These are phyloP conservation scores for Phialophora verrucosa DNA, from an alignment of 2,329 filamentous ascomycete genomes.

Conservation along the genomic window DNA sequence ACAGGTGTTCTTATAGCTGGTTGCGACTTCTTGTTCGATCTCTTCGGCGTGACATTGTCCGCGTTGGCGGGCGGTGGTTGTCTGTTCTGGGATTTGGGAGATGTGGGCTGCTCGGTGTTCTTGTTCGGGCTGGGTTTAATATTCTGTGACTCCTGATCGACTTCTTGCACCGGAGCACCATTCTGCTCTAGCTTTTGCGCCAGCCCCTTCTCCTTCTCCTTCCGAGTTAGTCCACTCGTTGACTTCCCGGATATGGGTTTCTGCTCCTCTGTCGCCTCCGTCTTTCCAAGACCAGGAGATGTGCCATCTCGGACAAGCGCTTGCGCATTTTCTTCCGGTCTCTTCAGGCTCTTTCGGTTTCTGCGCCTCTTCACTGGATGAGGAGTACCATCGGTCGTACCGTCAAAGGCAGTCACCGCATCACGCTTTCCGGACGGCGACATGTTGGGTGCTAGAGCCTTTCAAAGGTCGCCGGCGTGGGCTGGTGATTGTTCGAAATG, in stretches of 20 bases:
- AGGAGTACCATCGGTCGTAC: neutral
- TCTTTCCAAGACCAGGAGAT: constrained; percentile 13
- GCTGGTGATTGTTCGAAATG: neutral
- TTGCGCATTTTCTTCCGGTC: neutral
- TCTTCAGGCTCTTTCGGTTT: neutral
- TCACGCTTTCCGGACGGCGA: constrained; percentile 31
- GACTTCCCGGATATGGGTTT: constrained; percentile 1
- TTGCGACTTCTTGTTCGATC: neutral
- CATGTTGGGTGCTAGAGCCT: constrained; percentile 20
- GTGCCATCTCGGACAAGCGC: neutral
- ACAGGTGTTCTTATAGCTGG: neutral
- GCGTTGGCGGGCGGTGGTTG: no score
- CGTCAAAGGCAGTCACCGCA: constrained; percentile 34
- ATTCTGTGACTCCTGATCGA: neutral
- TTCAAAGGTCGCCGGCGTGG: neutral
- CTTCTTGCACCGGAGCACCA: neutral
- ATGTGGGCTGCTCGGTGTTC: neutral
- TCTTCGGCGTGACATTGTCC: neutral
- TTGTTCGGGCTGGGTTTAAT: neutral
- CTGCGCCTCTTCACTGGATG: constrained; percentile 9
- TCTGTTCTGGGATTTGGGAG: neutral
- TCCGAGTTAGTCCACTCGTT: neutral
- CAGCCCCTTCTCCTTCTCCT: neutral
- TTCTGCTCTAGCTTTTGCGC: neutral
- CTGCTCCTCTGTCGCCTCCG: constrained; percentile 15